These are phyloP conservation scores for Aspergillus sp. DNA, from an alignment of 2,329 filamentous ascomycete species.

Conservation along the genomic window DNA sequence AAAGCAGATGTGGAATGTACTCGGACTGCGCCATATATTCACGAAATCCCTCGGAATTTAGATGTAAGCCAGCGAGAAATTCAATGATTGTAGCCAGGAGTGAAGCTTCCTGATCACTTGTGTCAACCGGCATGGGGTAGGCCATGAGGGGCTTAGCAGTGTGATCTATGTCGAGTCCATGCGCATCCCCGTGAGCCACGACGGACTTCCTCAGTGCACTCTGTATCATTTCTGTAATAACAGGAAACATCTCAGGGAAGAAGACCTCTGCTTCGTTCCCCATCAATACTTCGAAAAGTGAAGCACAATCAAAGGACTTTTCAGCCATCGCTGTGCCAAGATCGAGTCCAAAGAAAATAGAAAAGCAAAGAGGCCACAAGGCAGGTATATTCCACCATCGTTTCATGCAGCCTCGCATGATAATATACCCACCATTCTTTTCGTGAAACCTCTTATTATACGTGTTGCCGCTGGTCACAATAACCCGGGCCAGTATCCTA, in stretches of 20 bases:
- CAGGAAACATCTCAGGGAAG: conserved; percentile 74
- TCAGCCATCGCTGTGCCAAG: conserved; percentile 73
- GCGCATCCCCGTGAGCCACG: conserved; percentile 56
- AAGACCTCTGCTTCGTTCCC: conserved; percentile 63
- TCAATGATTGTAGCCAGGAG: conserved; percentile 74
- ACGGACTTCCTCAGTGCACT: conserved; percentile 69
- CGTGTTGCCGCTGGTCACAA: conserved; percentile 75
- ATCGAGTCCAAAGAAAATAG: conserved; percentile 83
- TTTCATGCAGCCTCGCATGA: conserved; percentile 79
- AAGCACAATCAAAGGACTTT: conserved; percentile 70
- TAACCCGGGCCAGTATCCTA: conserved; percentile 78
- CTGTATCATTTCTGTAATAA: conserved; percentile 84
- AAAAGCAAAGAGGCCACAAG: conserved; percentile 85
- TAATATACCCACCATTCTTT: conserved; percentile 83
- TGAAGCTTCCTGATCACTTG: conserved; percentile 57
- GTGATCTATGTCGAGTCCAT: conserved; percentile 4
- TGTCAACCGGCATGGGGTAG: conserved; percentile 14
- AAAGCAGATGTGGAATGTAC: conserved; percentile 76
- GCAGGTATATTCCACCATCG: conserved; percentile 85
- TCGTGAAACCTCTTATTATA: conserved; percentile 84
- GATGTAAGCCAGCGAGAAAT: conserved; percentile 76
- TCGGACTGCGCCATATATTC: conserved; percentile 79
- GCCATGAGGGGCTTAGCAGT: conserved; percentile 14
- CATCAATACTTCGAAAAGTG: conserved; percentile 70
- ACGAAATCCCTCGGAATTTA: conserved; percentile 72